Base-by-base conservation (phyloP, 2,329 filamentous ascomycete species). In the Aureobasidium sp. region DNA sequence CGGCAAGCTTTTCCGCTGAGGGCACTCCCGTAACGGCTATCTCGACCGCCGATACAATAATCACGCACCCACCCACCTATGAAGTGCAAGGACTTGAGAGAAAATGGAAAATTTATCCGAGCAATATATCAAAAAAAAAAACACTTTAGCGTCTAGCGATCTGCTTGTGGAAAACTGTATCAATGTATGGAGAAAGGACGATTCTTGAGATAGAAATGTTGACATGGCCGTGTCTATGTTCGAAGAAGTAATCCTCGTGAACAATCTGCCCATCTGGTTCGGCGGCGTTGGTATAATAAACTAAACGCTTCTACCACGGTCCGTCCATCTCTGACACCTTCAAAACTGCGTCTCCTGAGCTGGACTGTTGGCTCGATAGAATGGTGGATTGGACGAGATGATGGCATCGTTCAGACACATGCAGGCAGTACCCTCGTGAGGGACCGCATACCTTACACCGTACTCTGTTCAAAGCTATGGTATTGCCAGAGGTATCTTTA, bases 361-460 rank as follows among this genome's bases (percentile, higher is more conserved):
- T 76, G 83, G 21, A 85, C 82, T 0, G 73, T 81, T 2, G 83
- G 82, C 6, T 77, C 0, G 81, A 85, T 67, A 76, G 81, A 3
- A 75, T 86, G 3, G 83, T 84, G 3, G 83, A 85, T 21, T 21
- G 21, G 21, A 21, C 64, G 83, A 85, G 66, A 77, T 85, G 69
- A 74, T 83, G 16, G 67, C 83, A 5, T 76, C 76, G 0, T 85
- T 85, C 66, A 78, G 78, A 37, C 83, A 85, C 64, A 81, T 79
- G 0, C 76, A 81, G 41, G 79, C 82, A 59, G 70, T 85, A 1
- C 79, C 81, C 14, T 85, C 82, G 82, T 64, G 27, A 36, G 61
- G 47, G 3, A 27, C 3, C 25, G 1, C 34, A 11, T 10, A 14
- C 14, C 3, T 7, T 3, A n/a, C 25, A 37, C 37, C 3, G 36